Percentiles rank a stretch among this genome's conserved stretches.
Evolutionary conservation across 176 grass and related monocot genomes (phyloP).

Genomic region (Panicum miliaceum): DNA sequence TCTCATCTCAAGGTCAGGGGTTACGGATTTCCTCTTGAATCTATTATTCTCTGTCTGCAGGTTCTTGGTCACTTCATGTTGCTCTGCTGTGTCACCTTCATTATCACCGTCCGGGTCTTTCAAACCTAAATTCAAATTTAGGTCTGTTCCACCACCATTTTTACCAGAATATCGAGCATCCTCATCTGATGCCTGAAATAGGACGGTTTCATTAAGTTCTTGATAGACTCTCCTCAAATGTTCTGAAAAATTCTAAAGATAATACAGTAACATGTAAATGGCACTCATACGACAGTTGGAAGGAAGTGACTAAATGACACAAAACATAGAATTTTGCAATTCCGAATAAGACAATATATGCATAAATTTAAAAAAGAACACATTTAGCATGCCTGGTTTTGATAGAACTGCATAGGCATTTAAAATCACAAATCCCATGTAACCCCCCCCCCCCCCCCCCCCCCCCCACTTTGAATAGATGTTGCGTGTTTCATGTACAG

Average conservation of each 20-base stretch:
- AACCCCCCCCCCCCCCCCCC: background rate
- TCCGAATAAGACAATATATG: background rate
- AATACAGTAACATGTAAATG: background rate
- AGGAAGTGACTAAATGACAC: background rate
- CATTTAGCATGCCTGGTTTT: background rate
- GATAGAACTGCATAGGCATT: background rate
- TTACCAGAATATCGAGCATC: slow-evolving; percentile 44
- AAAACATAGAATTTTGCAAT: background rate
- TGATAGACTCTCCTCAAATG: background rate
- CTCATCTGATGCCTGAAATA: slow-evolving; percentile 68
- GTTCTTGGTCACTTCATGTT: slow-evolving; percentile 32
- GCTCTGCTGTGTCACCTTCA: slow-evolving; percentile 45
- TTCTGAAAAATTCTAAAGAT: background rate
- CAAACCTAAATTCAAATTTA: slow-evolving; percentile 77
- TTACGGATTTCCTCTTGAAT: slow-evolving; percentile 60
- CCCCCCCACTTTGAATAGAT: background rate
- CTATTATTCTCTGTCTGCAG: slow-evolving; percentile 43
- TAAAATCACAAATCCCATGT: background rate
- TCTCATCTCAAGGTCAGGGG: slow-evolving; percentile 68
- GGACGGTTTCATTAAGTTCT: background rate
- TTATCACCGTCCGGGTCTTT: slow-evolving; percentile 55
- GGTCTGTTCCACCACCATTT: slow-evolving; percentile 56
- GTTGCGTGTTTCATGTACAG: background rate
- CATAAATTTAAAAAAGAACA: background rate
- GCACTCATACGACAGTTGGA: background rate